Conservation (phyloP, 202 grass and related monocot species). For the Dendrocalamus latiflorus region DNA sequence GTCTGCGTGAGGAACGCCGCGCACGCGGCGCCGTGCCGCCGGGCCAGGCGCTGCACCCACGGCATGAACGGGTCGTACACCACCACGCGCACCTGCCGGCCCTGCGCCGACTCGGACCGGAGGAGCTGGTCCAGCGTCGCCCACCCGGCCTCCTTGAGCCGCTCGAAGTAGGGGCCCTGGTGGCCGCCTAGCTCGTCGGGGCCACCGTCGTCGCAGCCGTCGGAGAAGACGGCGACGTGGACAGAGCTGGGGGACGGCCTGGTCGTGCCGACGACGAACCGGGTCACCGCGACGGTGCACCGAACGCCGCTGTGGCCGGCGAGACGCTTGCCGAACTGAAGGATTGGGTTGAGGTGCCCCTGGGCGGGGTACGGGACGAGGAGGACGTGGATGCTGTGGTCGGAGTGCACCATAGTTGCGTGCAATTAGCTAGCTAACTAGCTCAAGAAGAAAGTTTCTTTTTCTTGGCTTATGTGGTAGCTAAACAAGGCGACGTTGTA, state of each 20-base stretch:
- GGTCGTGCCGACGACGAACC: neutral
- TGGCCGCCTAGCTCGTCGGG: neutral
- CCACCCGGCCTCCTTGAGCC: neutral
- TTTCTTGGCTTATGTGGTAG: no score
- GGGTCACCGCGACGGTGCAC: conserved; percentile 33
- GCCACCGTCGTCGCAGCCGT: conserved; percentile 35
- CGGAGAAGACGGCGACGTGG: conserved; percentile 34
- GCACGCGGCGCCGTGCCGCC: neutral
- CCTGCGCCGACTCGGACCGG: neutral
- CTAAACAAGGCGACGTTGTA: no score
- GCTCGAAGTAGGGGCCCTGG: neutral
- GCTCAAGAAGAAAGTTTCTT: no score
- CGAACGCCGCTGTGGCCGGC: neutral
- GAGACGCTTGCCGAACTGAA: conserved; percentile 37
- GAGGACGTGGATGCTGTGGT: conserved; percentile 6
- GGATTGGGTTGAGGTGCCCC: conserved; percentile 49
- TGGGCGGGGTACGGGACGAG: conserved; percentile 36
- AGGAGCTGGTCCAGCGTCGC: conserved; percentile 26
- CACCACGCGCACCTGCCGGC: conserved; percentile 13
- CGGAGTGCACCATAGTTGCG: no score
- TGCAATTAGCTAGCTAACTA: no score
- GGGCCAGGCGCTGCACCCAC: conserved; percentile 28
- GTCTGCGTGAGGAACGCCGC: conserved; percentile 51
- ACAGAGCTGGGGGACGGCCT: neutral
- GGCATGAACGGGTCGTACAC: conserved; percentile 43